phyloP scores from a whole-genome alignment of 345 rosid species.

The Citrus medica region DNA sequence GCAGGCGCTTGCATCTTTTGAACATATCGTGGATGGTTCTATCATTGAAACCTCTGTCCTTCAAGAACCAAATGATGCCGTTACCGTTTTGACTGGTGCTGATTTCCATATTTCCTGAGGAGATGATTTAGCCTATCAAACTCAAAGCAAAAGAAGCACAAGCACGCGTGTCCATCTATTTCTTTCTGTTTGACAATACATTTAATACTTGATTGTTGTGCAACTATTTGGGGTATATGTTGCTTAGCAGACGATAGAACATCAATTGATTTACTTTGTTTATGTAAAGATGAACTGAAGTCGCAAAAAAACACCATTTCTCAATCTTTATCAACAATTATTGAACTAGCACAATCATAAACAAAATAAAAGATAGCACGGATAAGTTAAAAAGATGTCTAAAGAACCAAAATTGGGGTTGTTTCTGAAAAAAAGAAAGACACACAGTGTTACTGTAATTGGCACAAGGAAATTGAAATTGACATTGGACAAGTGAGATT shows the following conservation, averaged over 20 bases:
- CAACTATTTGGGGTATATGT: not conserved
- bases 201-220: not conserved
- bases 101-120: conserved; percentile 42
- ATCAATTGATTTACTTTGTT: not conserved
- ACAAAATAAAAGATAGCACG: not conserved
- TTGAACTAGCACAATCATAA: not conserved
- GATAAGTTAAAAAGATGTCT: not conserved
- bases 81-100: conserved; percentile 36
- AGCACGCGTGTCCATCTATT: not conserved
- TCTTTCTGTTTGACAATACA: not conserved
- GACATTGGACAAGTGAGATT: not conserved
- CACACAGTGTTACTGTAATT: not conserved
- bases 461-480: not conserved
- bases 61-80: conserved; percentile 62
- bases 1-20: conserved; percentile 64
- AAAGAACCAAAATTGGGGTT: not conserved
- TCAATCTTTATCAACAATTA: not conserved
- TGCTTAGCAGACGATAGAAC: not conserved
- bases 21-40: conserved; percentile 52
- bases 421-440: not conserved
- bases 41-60: conserved; percentile 61
- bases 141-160: not conserved
- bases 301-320: not conserved
- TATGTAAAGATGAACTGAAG: not conserved
- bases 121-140: conserved; percentile 16